phyloP scores from a whole-genome alignment of 2,329 filamentous ascomycete genomes.

The Phoma herbarum region DNA sequence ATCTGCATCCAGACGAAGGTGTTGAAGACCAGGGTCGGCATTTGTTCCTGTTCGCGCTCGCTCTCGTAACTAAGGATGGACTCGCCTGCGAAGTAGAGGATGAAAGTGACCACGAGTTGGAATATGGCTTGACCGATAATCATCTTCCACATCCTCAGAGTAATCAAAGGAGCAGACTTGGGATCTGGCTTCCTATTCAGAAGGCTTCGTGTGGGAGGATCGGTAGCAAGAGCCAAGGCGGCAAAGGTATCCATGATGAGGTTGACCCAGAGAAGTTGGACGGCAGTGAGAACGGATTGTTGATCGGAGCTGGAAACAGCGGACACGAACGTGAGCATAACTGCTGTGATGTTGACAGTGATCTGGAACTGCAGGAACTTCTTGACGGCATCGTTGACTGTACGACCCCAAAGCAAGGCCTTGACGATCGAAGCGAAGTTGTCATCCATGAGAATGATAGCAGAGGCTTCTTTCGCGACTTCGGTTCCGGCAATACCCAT shows the following conservation, averaged over 20 bases:
- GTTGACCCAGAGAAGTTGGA: constrained; percentile 95
- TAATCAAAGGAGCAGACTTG: constrained; percentile 80
- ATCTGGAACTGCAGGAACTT: too few relatives aligned
- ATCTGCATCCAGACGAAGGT: constrained; percentile 99
- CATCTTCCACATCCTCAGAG: constrained; percentile 97
- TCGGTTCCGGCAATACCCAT: constrained; percentile 87
- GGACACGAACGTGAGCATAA: constrained; percentile 85
- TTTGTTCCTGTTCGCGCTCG: constrained; percentile 55
- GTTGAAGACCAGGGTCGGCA: constrained; percentile 91
- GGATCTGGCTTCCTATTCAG: constrained; percentile 80
- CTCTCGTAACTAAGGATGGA: constrained; percentile 68
- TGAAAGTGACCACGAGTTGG: constrained; percentile 79
- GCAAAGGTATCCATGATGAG: constrained; percentile 97
- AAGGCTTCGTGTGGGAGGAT: constrained; percentile 84
- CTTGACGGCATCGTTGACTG: constrained; percentile 55
- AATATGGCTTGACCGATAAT: constrained; percentile 92
- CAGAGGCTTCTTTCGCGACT: too few relatives aligned
- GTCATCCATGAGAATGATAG: constrained; percentile 87
- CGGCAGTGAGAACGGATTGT: constrained; percentile 80
- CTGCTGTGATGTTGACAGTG: constrained; percentile 95
- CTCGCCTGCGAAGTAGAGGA: constrained; percentile 79
- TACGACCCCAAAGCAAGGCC: constrained; percentile 77
- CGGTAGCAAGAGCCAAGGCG: constrained; percentile 85
- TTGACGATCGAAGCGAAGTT: constrained; percentile 89
- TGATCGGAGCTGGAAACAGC: constrained; percentile 76